Conservation (phyloP, 257 asterid species). For the Linaria vulgaris region DNA sequence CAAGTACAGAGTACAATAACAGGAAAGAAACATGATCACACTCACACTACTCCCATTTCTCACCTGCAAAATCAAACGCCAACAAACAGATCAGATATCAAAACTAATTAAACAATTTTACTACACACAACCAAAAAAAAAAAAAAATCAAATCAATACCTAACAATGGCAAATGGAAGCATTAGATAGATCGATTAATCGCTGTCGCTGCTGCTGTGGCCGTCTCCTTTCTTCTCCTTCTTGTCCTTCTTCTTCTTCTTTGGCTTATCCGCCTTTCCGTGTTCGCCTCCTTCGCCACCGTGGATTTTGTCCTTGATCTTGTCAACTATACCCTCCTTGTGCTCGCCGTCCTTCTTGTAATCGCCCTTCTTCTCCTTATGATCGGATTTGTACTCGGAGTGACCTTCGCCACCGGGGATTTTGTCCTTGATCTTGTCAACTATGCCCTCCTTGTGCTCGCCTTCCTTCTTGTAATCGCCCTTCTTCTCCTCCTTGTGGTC, state of each 20-base stretch:
- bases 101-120: too few relatives aligned
- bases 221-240: constrained; percentile 28
- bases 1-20: background rate
- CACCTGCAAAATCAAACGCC: too few relatives aligned
- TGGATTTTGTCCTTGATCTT: constrained; percentile 45
- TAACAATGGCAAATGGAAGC: background rate
- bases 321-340: constrained; percentile 35
- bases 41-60: too few relatives aligned
- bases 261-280: constrained; percentile 23
- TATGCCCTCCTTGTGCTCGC: constrained; percentile 33
- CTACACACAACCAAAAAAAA: too few relatives aligned
- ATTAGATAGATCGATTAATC: constrained; percentile 25
- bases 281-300: constrained; percentile 32
- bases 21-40: too few relatives aligned
- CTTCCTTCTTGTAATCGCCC: too few relatives aligned
- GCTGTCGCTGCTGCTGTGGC: constrained; percentile 55
- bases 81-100: too few relatives aligned
- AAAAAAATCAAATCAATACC: background rate
- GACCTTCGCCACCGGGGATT: constrained; percentile 28
- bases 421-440: constrained; percentile 44
- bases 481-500: constrained; percentile 27
- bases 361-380: constrained; percentile 30
- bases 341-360: constrained; percentile 27
- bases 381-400: constrained; percentile 20
- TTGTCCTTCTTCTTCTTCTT: constrained; percentile 47